phyloP scores from a whole-genome alignment of 2,329 filamentous ascomycete species.

The Aspergillus costaricaensis region DNA sequence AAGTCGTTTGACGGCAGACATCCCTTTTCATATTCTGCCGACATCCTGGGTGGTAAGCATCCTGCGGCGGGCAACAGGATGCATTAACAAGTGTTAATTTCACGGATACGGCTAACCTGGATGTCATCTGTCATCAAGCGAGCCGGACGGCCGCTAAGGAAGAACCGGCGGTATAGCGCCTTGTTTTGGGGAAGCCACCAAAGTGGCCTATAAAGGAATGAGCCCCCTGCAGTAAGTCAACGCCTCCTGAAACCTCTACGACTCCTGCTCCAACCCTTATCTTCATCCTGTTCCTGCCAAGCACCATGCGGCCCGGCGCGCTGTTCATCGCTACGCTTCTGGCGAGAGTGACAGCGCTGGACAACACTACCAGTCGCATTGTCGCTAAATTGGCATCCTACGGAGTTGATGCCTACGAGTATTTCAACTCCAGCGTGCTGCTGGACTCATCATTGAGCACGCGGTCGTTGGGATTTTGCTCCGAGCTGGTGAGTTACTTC shows the following conservation, averaged over 20 bases:
- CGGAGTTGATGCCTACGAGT: background rate
- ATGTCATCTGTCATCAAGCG: background rate
- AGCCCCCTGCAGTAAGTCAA: background rate
- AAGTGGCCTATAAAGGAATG: background rate
- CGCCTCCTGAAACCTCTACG: background rate
- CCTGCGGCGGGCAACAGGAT: background rate
- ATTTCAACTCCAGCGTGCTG: background rate
- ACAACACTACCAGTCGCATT: slow-evolving; percentile 1
- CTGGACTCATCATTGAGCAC: background rate
- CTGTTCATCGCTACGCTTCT: background rate
- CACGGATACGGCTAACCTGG: background rate
- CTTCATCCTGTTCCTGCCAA: background rate
- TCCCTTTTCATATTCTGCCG: background rate
- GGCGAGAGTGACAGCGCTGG: background rate
- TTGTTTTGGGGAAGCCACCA: background rate
- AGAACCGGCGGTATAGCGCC: background rate
- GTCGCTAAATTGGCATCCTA: background rate
- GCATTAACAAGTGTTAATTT: background rate
- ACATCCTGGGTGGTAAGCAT: background rate
- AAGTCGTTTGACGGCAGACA: background rate
- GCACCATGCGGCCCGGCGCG: background rate
- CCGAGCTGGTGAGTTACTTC: background rate
- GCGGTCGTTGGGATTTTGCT: slow-evolving; percentile 2
- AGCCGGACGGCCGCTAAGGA: background rate
- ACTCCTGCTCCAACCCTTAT: background rate